phyloP scores from a whole-genome alignment of 2,329 filamentous ascomycete genomes.

The Monosporascus sp. region DNA sequence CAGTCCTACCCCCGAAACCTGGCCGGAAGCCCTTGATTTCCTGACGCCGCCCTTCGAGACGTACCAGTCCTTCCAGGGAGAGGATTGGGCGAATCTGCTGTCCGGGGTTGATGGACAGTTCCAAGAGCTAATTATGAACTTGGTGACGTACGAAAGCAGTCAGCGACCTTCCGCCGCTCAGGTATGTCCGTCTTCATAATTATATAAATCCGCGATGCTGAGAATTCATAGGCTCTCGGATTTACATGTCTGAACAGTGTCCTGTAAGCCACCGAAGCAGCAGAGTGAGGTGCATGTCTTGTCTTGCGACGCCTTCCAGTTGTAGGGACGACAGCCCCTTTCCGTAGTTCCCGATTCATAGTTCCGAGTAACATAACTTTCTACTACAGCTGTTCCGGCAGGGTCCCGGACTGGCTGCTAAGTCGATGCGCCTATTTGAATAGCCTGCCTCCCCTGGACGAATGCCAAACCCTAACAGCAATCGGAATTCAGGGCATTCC shows the following conservation, averaged over 20 bases:
- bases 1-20: conserved; percentile 71
- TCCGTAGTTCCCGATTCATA: too few species aligned
- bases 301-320: too few species aligned
- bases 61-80: conserved; percentile 68
- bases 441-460: too few species aligned
- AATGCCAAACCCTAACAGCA: too few species aligned
- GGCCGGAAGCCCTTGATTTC: conserved; percentile 73
- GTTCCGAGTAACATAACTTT: background rate
- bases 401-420: background rate
- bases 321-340: too few species aligned
- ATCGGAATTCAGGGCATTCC: too few species aligned
- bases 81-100: conserved; percentile 66
- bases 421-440: background rate
- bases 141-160: conserved; percentile 69
- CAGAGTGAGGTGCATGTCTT: background rate
- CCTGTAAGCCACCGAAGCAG: background rate
- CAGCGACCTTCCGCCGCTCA: conserved; percentile 61
- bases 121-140: conserved; percentile 57
- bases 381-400: background rate
- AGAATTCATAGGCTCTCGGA: conserved; percentile 8
- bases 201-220: background rate
- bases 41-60: conserved; percentile 80
- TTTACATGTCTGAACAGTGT: conserved; percentile 9
- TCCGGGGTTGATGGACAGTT: conserved; percentile 52
- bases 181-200: conserved; percentile 27